Conservation (phyloP, 352 stramenopile genomes). For the Thalassiosira exigua region DNA sequence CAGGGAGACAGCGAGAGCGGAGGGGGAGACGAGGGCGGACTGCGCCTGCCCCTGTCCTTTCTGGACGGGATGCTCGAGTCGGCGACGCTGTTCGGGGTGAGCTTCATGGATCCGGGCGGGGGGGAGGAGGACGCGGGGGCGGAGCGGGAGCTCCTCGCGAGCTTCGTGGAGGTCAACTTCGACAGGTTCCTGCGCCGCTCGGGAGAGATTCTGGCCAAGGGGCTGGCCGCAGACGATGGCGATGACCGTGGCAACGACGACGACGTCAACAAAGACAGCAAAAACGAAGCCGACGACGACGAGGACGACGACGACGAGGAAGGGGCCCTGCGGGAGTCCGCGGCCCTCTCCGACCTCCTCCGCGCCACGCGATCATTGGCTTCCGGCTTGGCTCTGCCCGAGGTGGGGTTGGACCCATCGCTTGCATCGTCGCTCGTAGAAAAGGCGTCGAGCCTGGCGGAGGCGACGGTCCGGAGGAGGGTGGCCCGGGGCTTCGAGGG, state of each 20-base stretch:
- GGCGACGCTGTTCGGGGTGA: constrained; percentile 70
- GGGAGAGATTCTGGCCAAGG: constrained; percentile 60
- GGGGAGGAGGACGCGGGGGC: not conserved
- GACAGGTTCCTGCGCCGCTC: constrained; percentile 70
- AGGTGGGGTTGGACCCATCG: constrained; percentile 66
- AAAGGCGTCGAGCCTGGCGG: constrained; percentile 67
- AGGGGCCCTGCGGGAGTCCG: constrained; percentile 63
- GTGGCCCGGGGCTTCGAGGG: constrained; percentile 72
- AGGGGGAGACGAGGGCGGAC: not conserved
- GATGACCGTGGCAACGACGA: constrained; percentile 20
- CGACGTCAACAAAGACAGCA: constrained; percentile 35
- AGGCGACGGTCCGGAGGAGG: constrained; percentile 66
- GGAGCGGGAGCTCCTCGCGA: constrained; percentile 43
- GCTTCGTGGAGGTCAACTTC: constrained; percentile 74
- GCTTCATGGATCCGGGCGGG: constrained; percentile 43
- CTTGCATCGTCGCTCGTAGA: constrained; percentile 70
- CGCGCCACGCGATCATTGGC: constrained; percentile 68
- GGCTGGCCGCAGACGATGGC: constrained; percentile 10
- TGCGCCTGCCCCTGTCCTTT: constrained; percentile 40
- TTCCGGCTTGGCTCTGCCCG: constrained; percentile 64
- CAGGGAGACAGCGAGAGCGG: not conserved
- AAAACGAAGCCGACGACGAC: constrained; percentile 36
- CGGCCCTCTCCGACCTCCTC: constrained; percentile 61
- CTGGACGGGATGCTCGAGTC: constrained; percentile 79
- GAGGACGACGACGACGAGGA: constrained; percentile 49